Percentiles rank a stretch among this genome's conserved stretches.
Evolutionary conservation across 176 grass and related monocot species (phyloP).

Genomic region (Canna indica): DNA sequence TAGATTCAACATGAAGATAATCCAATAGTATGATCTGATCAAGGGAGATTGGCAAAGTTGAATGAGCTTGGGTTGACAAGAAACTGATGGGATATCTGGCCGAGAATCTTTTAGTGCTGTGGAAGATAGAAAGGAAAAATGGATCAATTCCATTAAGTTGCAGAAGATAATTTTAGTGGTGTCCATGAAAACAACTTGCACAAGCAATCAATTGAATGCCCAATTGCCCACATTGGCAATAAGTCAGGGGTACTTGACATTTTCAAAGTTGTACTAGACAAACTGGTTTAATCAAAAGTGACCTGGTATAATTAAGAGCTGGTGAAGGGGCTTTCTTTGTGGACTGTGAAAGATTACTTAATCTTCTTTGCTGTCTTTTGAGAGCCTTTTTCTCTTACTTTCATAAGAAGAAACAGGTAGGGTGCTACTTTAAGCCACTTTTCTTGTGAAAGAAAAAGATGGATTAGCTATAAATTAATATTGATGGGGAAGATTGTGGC

Average conservation of each 20-base stretch:
- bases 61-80: background rate
- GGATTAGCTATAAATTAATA: background rate
- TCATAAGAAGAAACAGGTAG: background rate
- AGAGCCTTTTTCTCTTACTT: background rate
- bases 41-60: background rate
- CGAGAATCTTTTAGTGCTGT: background rate
- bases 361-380: background rate
- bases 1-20: background rate
- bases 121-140: background rate
- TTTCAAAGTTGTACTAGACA: background rate
- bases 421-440: background rate
- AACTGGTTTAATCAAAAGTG: background rate
- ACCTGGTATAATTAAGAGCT: background rate
- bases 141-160: background rate
- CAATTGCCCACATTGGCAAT: background rate
- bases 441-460: background rate
- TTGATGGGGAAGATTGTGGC: background rate
- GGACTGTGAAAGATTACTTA: background rate
- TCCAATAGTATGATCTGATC: background rate
- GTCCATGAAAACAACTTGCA: slow-evolving; percentile 1
- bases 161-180: background rate
- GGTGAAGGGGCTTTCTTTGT: background rate
- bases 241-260: background rate
- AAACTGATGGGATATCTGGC: background rate
- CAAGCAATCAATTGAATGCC: background rate